Conservation (phyloP, 176 grass and related monocot species). For the Secale cereale region DNA sequence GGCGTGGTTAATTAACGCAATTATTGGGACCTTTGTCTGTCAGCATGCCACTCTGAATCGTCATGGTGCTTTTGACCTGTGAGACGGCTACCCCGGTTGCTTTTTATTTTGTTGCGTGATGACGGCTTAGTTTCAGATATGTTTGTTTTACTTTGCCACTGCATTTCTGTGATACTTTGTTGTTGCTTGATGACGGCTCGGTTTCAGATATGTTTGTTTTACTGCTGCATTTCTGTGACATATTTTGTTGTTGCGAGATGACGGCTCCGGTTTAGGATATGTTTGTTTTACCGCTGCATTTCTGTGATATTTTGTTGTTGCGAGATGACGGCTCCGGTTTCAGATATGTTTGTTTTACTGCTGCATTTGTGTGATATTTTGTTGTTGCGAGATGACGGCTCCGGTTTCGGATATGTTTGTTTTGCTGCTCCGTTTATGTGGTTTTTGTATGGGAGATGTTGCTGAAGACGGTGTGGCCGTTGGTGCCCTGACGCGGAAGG, state of each 20-base stretch:
- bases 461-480: not conserved
- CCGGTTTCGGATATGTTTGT: too few species aligned
- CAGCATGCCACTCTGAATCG: not conserved
- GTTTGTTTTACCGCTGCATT: not conserved
- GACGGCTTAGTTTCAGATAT: not conserved
- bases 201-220: not conserved
- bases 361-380: not conserved
- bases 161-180: not conserved
- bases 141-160: not conserved
- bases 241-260: not conserved
- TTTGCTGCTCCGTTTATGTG: too few species aligned
- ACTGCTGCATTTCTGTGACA: not conserved
- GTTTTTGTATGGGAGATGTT: not conserved
- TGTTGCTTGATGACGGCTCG: not conserved
- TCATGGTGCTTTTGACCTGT: not conserved
- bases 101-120: not conserved
- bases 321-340: not conserved
- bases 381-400: not conserved
- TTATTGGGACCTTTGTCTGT: conserved; percentile 22
- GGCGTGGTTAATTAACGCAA: not conserved
- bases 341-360: not conserved
- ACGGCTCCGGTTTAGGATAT: not conserved
- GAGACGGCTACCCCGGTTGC: not conserved
- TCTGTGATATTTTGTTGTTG: not conserved
- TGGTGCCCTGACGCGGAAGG: too few species aligned